Conservation (phyloP, 495 filamentous ascomycete genomes). For the Xylaria acuta region DNA sequence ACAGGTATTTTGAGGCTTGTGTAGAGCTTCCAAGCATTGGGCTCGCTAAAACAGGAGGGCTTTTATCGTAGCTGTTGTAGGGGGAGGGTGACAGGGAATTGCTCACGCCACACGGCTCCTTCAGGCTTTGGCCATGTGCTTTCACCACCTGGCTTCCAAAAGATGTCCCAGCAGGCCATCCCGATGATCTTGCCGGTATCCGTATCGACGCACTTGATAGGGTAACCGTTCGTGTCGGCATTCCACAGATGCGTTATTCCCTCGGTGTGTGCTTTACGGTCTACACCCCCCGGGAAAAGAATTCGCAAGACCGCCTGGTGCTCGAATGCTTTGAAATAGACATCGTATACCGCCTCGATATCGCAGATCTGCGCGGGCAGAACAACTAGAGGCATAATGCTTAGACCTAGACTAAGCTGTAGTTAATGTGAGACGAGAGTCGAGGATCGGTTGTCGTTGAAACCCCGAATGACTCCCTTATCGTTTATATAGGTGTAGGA, state of each 20-base stretch:
- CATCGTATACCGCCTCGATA: slow-evolving; percentile 47
- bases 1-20: not conserved
- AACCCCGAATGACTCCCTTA: not conserved
- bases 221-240: slow-evolving; percentile 41
- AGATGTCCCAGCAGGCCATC: slow-evolving; percentile 45
- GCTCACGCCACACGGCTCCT: slow-evolving; percentile 37
- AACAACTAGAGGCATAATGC: slow-evolving; percentile 44
- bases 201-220: slow-evolving; percentile 47
- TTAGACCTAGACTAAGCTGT: too few relatives aligned
- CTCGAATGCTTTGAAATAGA: slow-evolving; percentile 50
- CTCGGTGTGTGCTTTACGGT: slow-evolving; percentile 43
- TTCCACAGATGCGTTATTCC: slow-evolving; percentile 44
- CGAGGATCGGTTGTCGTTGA: not conserved
- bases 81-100: not conserved
- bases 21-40: not conserved
- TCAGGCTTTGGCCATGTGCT: slow-evolving; percentile 34
- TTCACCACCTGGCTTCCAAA: slow-evolving; percentile 27
- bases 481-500: not conserved
- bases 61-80: not conserved
- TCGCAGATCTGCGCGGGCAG: slow-evolving; percentile 51
- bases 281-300: slow-evolving; percentile 43
- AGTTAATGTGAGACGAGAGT: not conserved
- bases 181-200: slow-evolving; percentile 43
- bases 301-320: slow-evolving; percentile 41
- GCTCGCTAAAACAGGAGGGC: not conserved